phyloP scores from a whole-genome alignment of 108 stramenopile genomes.

The Schizochytrium sp. region DNA sequence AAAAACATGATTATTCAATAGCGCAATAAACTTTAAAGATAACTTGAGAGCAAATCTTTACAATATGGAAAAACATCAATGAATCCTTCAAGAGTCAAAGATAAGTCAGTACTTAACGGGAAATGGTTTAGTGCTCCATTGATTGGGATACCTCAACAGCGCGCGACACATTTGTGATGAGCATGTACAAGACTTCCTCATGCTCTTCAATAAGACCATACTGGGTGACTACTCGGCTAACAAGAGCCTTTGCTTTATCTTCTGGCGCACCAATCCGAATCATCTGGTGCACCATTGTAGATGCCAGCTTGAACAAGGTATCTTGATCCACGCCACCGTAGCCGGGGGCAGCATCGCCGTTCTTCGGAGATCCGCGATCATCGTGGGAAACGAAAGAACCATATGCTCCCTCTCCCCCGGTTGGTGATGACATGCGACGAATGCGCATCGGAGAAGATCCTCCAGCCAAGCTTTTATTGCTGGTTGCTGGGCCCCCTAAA shows the following conservation, averaged over 20 bases:
- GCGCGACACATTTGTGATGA: conserved; percentile 36
- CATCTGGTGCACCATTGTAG: conserved; percentile 51
- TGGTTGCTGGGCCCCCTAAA: background rate
- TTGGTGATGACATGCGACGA: no score
- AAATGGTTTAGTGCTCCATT: background rate
- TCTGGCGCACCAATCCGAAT: conserved; percentile 47
- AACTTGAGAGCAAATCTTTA: no score
- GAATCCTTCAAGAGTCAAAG: no score
- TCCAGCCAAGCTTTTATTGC: no score
- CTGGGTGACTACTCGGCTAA: conserved; percentile 33
- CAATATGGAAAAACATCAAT: no score
- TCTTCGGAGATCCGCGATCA: no score
- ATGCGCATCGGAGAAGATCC: no score
- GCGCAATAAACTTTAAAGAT: no score
- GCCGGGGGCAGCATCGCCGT: background rate
- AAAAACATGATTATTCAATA: no score
- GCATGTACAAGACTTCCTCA: conserved; percentile 45
- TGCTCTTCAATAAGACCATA: conserved; percentile 41
- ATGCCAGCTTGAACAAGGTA: conserved; percentile 21
- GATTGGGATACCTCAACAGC: conserved; percentile 44
- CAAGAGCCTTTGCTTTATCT: conserved; percentile 55
- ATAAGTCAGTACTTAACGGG: no score
- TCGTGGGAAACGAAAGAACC: no score
- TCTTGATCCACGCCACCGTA: background rate
- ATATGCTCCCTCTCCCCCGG: no score